These are phyloP conservation scores for Claviceps pazoutovae DNA, from an alignment of 2,329 filamentous ascomycete genomes.

Conservation along the genomic window DNA sequence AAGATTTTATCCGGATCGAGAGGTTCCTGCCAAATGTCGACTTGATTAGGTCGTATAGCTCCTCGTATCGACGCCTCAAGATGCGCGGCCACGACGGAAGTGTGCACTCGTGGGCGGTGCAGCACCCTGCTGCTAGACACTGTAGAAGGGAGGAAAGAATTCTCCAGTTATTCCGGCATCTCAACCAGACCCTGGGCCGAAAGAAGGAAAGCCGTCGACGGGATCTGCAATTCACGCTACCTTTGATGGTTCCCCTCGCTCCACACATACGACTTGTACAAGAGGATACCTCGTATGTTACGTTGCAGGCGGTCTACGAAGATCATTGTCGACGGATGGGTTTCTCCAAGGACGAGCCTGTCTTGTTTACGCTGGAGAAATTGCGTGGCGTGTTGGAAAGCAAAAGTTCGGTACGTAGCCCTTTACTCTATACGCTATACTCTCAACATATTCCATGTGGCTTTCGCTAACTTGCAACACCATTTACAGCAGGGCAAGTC, in stretches of 20 bases:
- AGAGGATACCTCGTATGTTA: slow-evolving; percentile 88
- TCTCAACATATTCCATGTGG: background rate
- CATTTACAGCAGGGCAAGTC: slow-evolving; percentile 39
- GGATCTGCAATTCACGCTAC: slow-evolving; percentile 91
- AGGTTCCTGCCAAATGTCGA: slow-evolving; percentile 93
- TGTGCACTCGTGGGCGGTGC: slow-evolving; percentile 90
- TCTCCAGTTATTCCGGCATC: slow-evolving; percentile 88
- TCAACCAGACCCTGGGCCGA: slow-evolving; percentile 82
- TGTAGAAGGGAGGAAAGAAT: slow-evolving; percentile 91
- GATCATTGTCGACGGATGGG: slow-evolving; percentile 82
- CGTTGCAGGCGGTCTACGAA: slow-evolving; percentile 88
- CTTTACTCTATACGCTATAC: background rate
- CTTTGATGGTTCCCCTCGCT: slow-evolving; percentile 87
- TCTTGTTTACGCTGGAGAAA: slow-evolving; percentile 92
- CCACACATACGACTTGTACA: slow-evolving; percentile 91
- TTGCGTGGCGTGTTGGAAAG: slow-evolving; percentile 61
- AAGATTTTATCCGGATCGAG: slow-evolving; percentile 95
- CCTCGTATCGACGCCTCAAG: slow-evolving; percentile 83
- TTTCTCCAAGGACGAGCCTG: slow-evolving; percentile 87
- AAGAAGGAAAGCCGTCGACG: slow-evolving; percentile 90
- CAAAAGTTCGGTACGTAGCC: slow-evolving; percentile 41
- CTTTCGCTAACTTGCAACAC: background rate
- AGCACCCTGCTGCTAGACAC: slow-evolving; percentile 85
- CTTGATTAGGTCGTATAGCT: slow-evolving; percentile 75
- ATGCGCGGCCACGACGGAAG: slow-evolving; percentile 97